These are phyloP conservation scores for Pinus taeda DNA, from an alignment of 75 land plant species.

Conservation along the genomic window DNA sequence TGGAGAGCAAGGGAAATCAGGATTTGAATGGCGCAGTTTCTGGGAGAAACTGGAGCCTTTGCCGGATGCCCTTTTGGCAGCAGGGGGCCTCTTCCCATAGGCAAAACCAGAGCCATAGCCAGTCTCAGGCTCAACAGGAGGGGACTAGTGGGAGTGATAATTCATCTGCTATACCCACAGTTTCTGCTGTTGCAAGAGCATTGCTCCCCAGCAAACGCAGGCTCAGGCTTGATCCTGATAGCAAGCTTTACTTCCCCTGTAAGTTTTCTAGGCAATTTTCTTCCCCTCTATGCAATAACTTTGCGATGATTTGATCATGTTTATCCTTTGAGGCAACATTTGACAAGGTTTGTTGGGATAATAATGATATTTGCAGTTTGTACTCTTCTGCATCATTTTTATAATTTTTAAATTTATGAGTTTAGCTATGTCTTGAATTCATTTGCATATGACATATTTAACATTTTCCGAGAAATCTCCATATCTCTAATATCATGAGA, in stretches of 20 bases:
- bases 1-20: constrained; percentile 1
- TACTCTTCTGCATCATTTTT: too few species aligned
- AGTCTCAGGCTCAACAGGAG: constrained; percentile 10
- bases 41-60: constrained; percentile 15
- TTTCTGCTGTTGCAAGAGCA: constrained; percentile 69
- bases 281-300: neutral
- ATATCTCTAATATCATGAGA: neutral
- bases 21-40: neutral
- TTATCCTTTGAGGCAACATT: too few species aligned
- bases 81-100: constrained; percentile 7
- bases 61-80: constrained; percentile 22
- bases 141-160: neutral
- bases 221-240: constrained; percentile 76
- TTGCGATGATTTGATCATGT: too few species aligned
- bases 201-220: constrained; percentile 59
- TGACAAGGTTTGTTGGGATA: too few species aligned
- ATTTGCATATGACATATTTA: too few species aligned
- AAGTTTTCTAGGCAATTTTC: constrained; percentile 7
- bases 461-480: neutral
- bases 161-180: constrained; percentile 27
- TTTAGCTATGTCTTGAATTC: too few species aligned
- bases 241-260: constrained; percentile 84
- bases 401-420: too few species aligned
- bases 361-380: too few species aligned
- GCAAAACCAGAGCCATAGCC: constrained; percentile 1